Conservation (phyloP, 768 basidiomycete genomes). For the Brasilioporus rufonigricans region DNA sequence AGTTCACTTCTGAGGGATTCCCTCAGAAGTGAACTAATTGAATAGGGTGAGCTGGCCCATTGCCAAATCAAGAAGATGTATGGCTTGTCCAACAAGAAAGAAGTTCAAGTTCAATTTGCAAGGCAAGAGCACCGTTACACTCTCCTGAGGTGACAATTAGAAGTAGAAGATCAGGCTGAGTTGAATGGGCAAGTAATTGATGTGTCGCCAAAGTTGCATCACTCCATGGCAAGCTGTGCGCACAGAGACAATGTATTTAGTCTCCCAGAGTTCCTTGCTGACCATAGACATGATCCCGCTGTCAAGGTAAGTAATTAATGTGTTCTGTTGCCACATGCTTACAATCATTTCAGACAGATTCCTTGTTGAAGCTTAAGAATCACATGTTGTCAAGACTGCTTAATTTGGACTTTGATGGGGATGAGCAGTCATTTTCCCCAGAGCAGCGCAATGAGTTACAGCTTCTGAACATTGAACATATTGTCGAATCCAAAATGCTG, state of each 20-base stretch:
- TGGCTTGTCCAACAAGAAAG: background rate
- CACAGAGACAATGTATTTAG: background rate
- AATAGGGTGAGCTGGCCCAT: background rate
- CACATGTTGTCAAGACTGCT: background rate
- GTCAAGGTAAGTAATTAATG: background rate
- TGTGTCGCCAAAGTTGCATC: background rate
- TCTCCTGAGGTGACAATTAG: background rate
- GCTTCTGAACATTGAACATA: background rate
- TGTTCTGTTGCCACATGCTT: background rate
- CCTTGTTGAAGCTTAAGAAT: background rate
- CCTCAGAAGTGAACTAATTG: too few species aligned
- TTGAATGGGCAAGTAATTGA: background rate
- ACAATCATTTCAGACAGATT: background rate
- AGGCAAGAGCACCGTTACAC: background rate
- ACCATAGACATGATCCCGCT: background rate
- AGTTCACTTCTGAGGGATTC: too few species aligned
- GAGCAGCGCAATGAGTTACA: background rate
- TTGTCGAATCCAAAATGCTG: background rate
- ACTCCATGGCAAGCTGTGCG: background rate
- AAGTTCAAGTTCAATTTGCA: background rate
- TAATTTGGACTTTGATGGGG: background rate
- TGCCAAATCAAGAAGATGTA: background rate
- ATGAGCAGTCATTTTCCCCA: background rate
- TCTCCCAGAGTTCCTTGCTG: background rate
- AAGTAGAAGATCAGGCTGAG: background rate